These are phyloP conservation scores for Maudiozyma serrabonitensis DNA, from an alignment of 805 yeast genomes.

Conservation along the genomic window DNA sequence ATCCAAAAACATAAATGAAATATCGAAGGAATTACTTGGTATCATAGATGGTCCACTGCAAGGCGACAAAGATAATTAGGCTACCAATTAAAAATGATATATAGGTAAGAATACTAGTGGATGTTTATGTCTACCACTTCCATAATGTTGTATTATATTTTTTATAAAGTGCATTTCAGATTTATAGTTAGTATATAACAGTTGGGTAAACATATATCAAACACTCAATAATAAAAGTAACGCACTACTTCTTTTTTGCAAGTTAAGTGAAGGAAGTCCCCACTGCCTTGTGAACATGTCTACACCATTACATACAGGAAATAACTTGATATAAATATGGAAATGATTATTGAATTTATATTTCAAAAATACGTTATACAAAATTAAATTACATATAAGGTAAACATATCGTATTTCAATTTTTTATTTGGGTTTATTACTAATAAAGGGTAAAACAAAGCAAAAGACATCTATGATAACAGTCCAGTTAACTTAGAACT, in stretches of 20 bases:
- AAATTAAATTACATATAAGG: constrained; percentile 3
- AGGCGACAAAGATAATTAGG: background rate
- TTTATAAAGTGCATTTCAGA: no score
- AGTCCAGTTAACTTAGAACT: constrained; percentile 54
- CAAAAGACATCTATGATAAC: background rate
- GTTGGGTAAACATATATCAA: no score
- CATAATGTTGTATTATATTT: no score
- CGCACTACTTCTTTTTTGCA: no score
- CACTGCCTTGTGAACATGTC: no score
- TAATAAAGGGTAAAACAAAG: background rate
- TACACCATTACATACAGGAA: no score
- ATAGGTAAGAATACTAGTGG: no score
- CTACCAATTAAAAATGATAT: no score
- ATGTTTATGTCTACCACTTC: no score
- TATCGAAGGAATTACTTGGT: constrained; percentile 24
- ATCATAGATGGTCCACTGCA: background rate
- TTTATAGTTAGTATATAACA: no score
- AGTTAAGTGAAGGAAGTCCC: no score
- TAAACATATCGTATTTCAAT: background rate
- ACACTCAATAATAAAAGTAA: no score
- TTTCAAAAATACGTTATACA: constrained; percentile 8
- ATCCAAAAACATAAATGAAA: constrained; percentile 31
- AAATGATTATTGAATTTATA: constrained; percentile 3
- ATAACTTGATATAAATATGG: background rate
- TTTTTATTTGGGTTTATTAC: background rate